A percentile compares a stretch with the other conserved stretches of the same genome.
These are phyloP conservation scores for Venturiaceae sp. DNA, from an alignment of 2,329 filamentous ascomycete species.

Conservation along the genomic window DNA sequence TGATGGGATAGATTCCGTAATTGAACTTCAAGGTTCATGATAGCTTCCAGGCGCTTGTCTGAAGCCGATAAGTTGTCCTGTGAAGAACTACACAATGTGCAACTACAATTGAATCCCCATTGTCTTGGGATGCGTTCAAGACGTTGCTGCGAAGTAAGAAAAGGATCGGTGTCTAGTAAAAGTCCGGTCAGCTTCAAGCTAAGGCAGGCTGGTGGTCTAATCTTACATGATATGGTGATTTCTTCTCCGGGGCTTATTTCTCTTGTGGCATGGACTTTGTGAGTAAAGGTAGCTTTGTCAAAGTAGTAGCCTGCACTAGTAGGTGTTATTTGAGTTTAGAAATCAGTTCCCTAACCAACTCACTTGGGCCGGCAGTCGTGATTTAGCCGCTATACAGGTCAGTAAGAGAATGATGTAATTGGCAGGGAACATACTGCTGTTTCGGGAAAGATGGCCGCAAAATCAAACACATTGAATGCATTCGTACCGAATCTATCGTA, in stretches of 20 bases:
- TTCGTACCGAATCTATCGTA: conserved; percentile 9
- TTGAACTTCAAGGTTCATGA: conserved; percentile 20
- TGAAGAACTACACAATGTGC: conserved; percentile 22
- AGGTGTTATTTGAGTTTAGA: background rate
- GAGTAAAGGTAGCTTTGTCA: conserved; percentile 24
- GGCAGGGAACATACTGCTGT: background rate
- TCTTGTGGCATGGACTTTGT: conserved; percentile 26
- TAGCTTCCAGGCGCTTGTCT: conserved; percentile 23
- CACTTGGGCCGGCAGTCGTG: conserved; percentile 33
- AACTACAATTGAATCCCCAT: conserved; percentile 32
- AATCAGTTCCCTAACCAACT: background rate
- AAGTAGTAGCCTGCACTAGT: conserved; percentile 25
- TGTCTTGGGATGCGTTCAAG: conserved; percentile 19
- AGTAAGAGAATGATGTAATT: background rate
- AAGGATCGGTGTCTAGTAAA: conserved; percentile 18
- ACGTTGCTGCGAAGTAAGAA: conserved; percentile 21
- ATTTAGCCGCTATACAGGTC: conserved; percentile 22
- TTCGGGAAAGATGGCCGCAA: conserved; percentile 6
- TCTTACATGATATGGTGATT: conserved; percentile 29
- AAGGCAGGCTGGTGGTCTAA: too few relatives aligned
- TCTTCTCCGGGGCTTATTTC: conserved; percentile 31
- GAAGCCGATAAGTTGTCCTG: conserved; percentile 19
- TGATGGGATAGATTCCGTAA: conserved; percentile 24
- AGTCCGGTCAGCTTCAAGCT: too few relatives aligned
- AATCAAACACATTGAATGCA: conserved; percentile 1